phyloP scores from a whole-genome alignment of 768 basidiomycete genomes.

The Austroboletus eburneus region DNA sequence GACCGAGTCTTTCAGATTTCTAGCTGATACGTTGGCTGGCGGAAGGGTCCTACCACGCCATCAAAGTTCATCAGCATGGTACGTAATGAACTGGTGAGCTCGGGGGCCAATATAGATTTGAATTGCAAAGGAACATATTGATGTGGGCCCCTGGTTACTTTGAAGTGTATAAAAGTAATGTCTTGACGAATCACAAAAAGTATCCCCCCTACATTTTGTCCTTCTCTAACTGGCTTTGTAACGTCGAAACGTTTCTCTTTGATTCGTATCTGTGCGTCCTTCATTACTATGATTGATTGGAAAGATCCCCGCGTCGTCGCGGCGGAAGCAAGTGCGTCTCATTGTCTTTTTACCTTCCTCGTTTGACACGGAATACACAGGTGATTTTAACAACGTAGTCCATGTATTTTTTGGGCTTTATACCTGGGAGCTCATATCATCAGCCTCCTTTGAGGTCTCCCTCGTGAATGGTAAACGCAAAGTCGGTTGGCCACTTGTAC shows the following conservation, averaged over 20 bases:
- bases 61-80: conserved; percentile 1
- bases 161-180: conserved; percentile 19
- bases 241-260: conserved; percentile 6
- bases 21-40: not conserved
- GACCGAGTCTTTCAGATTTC: not conserved
- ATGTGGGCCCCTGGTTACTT: conserved; percentile 22
- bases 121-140: conserved; percentile 5
- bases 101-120: conserved; percentile 9
- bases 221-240: conserved; percentile 7
- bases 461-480: conserved; percentile 52
- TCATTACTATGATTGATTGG: conserved; percentile 25
- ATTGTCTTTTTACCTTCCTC: not conserved
- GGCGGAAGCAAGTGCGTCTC: conserved; percentile 21
- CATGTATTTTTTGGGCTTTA: conserved; percentile 65
- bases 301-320: conserved; percentile 18
- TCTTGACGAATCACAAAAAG: conserved; percentile 4
- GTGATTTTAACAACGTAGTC: conserved; percentile 54
- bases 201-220: conserved; percentile 3
- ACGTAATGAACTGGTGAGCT: conserved; percentile 16
- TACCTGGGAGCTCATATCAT: conserved; percentile 62
- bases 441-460: conserved; percentile 66
- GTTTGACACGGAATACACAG: conserved; percentile 30
- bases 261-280: conserved; percentile 11
- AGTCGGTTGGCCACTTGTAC: conserved; percentile 67
- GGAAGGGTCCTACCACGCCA: not conserved